A percentile compares a stretch with the other conserved stretches of the same genome.
These are phyloP conservation scores for Colletotrichum sp. DNA, from an alignment of 2,329 filamentous ascomycete genomes.

Conservation along the genomic window DNA sequence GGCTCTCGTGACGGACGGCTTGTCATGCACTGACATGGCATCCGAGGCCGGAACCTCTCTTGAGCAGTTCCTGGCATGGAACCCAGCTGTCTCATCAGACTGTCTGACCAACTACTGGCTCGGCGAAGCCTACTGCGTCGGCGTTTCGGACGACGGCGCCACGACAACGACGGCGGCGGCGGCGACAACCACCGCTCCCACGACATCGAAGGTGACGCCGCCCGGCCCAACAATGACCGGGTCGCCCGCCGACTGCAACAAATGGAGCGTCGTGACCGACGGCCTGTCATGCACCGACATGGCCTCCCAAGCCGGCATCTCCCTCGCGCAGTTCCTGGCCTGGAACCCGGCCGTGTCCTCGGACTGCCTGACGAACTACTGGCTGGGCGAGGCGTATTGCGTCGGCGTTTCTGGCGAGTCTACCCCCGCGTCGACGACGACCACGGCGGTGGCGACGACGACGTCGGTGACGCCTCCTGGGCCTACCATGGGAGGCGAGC, in stretches of 20 bases:
- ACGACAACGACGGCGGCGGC: background rate
- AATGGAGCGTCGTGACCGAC: conserved; percentile 15
- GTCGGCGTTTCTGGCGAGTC: conserved; percentile 12
- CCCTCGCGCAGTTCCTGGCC: conserved; percentile 11
- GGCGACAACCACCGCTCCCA: background rate
- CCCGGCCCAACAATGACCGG: background rate
- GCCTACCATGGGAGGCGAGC: background rate
- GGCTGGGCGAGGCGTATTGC: conserved; percentile 28
- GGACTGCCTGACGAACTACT: conserved; percentile 28
- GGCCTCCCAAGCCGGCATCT: conserved; percentile 8
- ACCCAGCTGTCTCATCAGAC: conserved; percentile 25
- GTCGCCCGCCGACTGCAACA: conserved; percentile 21
- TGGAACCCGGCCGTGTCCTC: conserved; percentile 24
- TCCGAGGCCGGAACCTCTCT: conserved; percentile 8
- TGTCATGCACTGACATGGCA: conserved; percentile 9
- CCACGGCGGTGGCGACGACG: background rate
- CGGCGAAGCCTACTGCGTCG: conserved; percentile 28
- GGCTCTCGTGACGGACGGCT: conserved; percentile 15
- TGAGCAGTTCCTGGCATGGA: conserved; percentile 19
- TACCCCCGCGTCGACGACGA: conserved; percentile 4
- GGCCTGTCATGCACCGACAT: conserved; percentile 15
- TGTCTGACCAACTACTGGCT: conserved; percentile 28
- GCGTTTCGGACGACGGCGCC: background rate
- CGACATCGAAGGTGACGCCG: background rate
- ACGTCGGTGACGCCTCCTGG: conserved; percentile 18